A percentile compares a stretch with the other conserved stretches of the same genome.
phyloP scores from a whole-genome alignment of 148 eudicot genomes.

The Vaccinium vitisidaea region DNA sequence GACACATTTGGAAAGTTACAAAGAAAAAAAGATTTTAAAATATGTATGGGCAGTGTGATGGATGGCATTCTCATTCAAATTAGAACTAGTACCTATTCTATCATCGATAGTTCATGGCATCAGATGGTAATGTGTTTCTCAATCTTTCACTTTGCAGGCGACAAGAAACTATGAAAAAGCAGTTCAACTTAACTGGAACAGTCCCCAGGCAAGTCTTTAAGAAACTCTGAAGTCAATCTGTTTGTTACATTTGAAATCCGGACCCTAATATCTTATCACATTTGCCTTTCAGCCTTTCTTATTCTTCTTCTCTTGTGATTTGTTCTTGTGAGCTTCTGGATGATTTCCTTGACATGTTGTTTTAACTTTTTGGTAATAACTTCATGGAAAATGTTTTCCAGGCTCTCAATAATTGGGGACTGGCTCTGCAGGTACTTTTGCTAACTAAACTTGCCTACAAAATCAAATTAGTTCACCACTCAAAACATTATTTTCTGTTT shows the following conservation, averaged over 20 bases:
- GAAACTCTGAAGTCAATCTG: neutral
- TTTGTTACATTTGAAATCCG: neutral
- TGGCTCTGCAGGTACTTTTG: conserved; percentile 80
- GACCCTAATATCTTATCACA: neutral
- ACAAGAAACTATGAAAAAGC: conserved; percentile 84
- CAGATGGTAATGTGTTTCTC: neutral
- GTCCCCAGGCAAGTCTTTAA: conserved; percentile 70
- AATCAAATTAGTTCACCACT: neutral
- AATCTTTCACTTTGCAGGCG: conserved; percentile 53
- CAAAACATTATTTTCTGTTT: neutral
- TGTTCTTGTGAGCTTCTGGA: neutral
- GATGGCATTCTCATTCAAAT: neutral
- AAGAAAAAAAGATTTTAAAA: neutral
- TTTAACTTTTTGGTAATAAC: neutral
- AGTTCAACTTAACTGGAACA: conserved; percentile 91
- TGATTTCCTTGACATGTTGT: neutral
- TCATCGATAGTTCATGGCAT: neutral
- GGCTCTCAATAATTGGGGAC: conserved; percentile 99
- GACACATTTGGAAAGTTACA: neutral
- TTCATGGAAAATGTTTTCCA: conserved; percentile 34
- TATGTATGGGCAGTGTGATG: neutral
- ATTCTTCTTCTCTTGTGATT: conserved; percentile 8
- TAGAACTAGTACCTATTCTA: neutral
- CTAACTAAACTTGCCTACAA: neutral
- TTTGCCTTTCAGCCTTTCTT: neutral